Percentiles rank a stretch among this genome's conserved stretches.
Conservation (phyloP, 2,329 filamentous ascomycete genomes). For the Venturia carpophila region DNA sequence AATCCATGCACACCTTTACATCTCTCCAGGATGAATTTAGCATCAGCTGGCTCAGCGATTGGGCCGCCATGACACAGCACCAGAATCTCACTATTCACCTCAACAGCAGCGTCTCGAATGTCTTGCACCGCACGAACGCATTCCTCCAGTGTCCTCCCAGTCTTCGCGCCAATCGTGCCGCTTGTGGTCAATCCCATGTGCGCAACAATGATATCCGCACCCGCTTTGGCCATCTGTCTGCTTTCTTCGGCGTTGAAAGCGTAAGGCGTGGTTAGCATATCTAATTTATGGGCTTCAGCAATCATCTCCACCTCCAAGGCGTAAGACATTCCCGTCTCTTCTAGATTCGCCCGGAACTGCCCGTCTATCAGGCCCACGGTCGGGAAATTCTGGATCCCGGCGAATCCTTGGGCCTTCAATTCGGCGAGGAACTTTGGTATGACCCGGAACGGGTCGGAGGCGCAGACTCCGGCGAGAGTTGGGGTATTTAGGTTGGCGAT, state of each 20-base stretch:
- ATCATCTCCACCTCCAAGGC: conserved; percentile 60
- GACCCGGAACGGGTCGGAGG: conserved; percentile 59
- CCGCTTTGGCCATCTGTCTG: conserved; percentile 53
- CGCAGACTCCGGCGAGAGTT: conserved; percentile 63
- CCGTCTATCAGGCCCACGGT: conserved; percentile 66
- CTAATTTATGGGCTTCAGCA: conserved; percentile 49
- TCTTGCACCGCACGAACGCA: conserved; percentile 54
- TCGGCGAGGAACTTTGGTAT: conserved; percentile 54
- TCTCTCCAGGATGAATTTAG: conserved; percentile 52
- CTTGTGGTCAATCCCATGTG: conserved; percentile 61
- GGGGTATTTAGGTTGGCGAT: conserved; percentile 52
- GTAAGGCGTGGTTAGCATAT: conserved; percentile 61
- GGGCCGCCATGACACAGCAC: conserved; percentile 65
- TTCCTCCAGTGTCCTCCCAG: conserved; percentile 56
- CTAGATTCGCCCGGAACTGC: conserved; percentile 57
- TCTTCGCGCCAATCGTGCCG: conserved; percentile 56
- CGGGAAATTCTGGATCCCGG: conserved; percentile 66
- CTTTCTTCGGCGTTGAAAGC: conserved; percentile 58
- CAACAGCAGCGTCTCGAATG: conserved; percentile 53
- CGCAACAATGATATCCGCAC: conserved; percentile 59
- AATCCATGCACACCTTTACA: conserved; percentile 63
- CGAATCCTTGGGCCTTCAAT: conserved; percentile 55
- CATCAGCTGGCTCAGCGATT: conserved; percentile 56
- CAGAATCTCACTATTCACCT: conserved; percentile 51
- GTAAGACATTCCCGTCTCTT: conserved; percentile 66